Base-by-base conservation (phyloP, 768 basidiomycete species). In the Cyathus striatus region DNA sequence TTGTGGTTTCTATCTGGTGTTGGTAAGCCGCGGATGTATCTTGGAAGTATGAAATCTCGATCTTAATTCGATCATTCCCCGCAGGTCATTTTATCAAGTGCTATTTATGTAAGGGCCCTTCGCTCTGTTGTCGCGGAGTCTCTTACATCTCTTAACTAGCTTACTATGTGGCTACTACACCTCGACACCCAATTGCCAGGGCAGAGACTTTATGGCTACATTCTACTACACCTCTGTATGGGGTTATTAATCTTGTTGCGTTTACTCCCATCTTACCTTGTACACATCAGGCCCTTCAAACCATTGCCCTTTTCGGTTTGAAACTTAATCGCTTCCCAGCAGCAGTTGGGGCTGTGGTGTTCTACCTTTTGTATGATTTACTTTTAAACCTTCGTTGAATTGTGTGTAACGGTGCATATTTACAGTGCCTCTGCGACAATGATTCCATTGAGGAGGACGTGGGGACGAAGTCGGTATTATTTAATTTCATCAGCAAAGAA, bases 291-390 rank as follows among this genome's bases (percentile, higher is more conserved):
- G 73, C 71, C 3, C 57, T 83, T 5, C 81, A 81, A 63, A 83
- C 81, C 1, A 78, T 88, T 34, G 83, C 78, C 1, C 61, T 89
- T 9, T 89, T 89, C 50, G 85, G 85, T 17, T 57, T 89, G 43
- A 77, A 79, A 52, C 56, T 83, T 49, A 76, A 83, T 45, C 72
- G 85, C 23, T 66, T 85, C 38, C 72, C 85, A n/a, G 84, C 83
- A 4, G 67, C 78, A 40, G 48, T 82, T 20, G 83, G 83, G 10
- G 59, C 78, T 1, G 42, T 74, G 12, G 50, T 65, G 5, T 86
- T 83, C 60, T 76, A 82, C 47, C 52, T 76, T 38, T 52, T 79
- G 78, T 75, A 32, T 36, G 70, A 10, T 35, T 32, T 38, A 16
- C 22, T 18, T 45, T 22, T 23, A 37, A 18, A 32, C 32, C 27